Evolutionary conservation across 2,329 filamentous ascomycete species (phyloP).

Genomic region (Monosporascus sp.): DNA sequence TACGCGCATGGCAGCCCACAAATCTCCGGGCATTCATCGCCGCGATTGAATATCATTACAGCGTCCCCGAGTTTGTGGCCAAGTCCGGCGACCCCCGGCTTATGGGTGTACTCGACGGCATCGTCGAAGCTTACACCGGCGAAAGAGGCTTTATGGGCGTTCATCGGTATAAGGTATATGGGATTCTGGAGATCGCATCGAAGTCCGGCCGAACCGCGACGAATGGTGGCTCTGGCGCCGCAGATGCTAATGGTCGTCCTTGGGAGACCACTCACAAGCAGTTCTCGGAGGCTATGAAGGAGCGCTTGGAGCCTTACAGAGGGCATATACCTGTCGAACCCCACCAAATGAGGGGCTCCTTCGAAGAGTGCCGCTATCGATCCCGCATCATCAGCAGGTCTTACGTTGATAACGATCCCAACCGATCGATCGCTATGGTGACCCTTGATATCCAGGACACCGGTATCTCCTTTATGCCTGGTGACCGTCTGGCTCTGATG

Average conservation of each 20-base stretch:
- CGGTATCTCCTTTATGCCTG: slow-evolving; percentile 47
- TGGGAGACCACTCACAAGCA: slow-evolving; percentile 47
- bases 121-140: slow-evolving; percentile 49
- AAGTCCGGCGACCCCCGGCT: slow-evolving; percentile 42
- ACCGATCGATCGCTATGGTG: slow-evolving; percentile 41
- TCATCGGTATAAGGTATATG: slow-evolving; percentile 53
- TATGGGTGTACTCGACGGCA: slow-evolving; percentile 48
- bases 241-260: slow-evolving; percentile 31
- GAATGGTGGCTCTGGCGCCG: slow-evolving; percentile 43
- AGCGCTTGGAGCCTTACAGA: slow-evolving; percentile 44
- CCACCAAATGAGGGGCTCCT: slow-evolving; percentile 48
- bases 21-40: slow-evolving; percentile 51
- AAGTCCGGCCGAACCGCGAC: slow-evolving; percentile 49
- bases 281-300: slow-evolving; percentile 50
- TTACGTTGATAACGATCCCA: slow-evolving; percentile 40
- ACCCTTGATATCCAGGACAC: slow-evolving; percentile 48
- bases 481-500: slow-evolving; percentile 49
- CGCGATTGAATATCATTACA: slow-evolving; percentile 48
- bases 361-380: slow-evolving; percentile 48
- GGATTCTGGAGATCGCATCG: slow-evolving; percentile 46
- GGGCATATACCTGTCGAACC: slow-evolving; percentile 42
- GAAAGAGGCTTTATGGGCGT: slow-evolving; percentile 52
- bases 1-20: slow-evolving; percentile 48
- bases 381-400: slow-evolving; percentile 38
- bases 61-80: slow-evolving; percentile 47